phyloP scores from a whole-genome alignment of 2,329 filamentous ascomycete species.

The Colletotrichum paranaense region DNA sequence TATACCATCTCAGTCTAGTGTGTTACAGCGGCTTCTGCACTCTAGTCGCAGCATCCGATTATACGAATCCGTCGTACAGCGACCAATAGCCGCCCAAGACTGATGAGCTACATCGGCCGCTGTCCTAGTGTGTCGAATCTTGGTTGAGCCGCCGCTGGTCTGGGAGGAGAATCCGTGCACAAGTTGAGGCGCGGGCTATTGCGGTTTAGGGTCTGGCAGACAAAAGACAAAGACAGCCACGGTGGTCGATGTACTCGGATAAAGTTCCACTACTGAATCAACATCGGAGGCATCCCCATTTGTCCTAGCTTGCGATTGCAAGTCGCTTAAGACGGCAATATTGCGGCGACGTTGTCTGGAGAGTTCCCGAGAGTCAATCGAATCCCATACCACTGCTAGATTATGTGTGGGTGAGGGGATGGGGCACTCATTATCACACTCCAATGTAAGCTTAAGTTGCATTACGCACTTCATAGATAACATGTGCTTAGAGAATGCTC shows the following conservation, averaged over 20 bases:
- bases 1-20: neutral
- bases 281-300: neutral
- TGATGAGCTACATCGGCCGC: neutral
- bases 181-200: neutral
- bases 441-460: neutral
- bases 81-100: neutral
- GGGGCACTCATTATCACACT: neutral
- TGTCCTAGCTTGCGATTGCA: neutral
- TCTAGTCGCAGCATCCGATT: neutral
- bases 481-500: neutral
- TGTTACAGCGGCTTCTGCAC: neutral
- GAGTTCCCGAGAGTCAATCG: neutral
- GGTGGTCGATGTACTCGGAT: neutral
- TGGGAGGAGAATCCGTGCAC: neutral
- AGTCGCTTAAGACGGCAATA: slow-evolving; percentile 2
- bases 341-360: neutral
- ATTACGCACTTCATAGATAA: neutral
- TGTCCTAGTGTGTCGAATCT: neutral
- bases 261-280: neutral
- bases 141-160: neutral
- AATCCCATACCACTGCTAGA: neutral
- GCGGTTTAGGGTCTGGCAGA: neutral
- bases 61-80: neutral
- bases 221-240: neutral
- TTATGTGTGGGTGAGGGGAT: no score